Conservation (phyloP, 2,329 filamentous ascomycete species). For the Parascedosporium putredinis region DNA sequence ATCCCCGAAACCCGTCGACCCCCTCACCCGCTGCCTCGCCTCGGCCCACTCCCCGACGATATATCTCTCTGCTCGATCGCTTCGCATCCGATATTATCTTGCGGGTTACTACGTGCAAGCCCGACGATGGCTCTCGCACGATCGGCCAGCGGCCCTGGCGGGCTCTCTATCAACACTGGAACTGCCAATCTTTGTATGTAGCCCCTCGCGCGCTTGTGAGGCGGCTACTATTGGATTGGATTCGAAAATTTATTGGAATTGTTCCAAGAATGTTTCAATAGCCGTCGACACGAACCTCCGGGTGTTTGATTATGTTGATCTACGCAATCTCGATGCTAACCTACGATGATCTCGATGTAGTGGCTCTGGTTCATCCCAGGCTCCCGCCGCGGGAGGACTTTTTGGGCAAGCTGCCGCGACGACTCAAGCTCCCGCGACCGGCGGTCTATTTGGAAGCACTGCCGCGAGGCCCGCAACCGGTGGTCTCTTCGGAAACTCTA, state of each 20-base stretch:
- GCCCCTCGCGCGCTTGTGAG: neutral
- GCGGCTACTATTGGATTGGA: neutral
- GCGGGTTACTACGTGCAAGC: too few relatives aligned
- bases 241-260: too few relatives aligned
- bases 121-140: constrained; percentile 37
- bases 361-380: constrained; percentile 15
- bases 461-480: constrained; percentile 17
- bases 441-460: constrained; percentile 26
- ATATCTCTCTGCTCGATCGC: too few relatives aligned
- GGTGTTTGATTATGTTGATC: too few relatives aligned
- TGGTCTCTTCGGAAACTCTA: constrained; percentile 22
- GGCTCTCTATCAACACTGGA: constrained; percentile 54
- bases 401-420: constrained; percentile 21
- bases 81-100: too few relatives aligned
- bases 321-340: too few relatives aligned
- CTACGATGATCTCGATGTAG: neutral
- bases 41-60: neutral
- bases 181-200: constrained; percentile 47
- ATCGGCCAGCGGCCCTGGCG: constrained; percentile 49
- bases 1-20: neutral
- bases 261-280: too few relatives aligned
- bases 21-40: neutral
- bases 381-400: constrained; percentile 24
- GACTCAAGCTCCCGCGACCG: constrained; percentile 22
- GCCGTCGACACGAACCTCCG: too few relatives aligned